Conservation (phyloP, 2,329 filamentous ascomycete species). For the Gyromitra esculenta region DNA sequence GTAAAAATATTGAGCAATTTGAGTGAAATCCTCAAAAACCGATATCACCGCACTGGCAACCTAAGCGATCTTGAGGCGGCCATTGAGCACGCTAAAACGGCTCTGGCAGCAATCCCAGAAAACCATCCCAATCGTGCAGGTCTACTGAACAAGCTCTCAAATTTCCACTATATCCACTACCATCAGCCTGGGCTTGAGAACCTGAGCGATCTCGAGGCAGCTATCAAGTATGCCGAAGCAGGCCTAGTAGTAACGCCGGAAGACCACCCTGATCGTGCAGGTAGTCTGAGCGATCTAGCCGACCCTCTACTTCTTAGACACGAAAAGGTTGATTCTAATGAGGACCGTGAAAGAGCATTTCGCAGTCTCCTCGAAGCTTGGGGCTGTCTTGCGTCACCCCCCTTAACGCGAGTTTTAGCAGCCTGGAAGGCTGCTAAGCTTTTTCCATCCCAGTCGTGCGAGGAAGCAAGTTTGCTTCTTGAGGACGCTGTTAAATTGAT, state of each 20-base stretch:
- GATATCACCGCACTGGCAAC: background rate
- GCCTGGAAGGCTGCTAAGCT: slow-evolving; percentile 24
- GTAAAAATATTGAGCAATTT: slow-evolving; percentile 5
- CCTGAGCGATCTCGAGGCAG: slow-evolving; percentile 37
- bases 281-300: background rate
- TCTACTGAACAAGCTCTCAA: background rate
- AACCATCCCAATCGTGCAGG: background rate
- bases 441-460: background rate
- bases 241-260: slow-evolving; percentile 17
- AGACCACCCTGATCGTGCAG: background rate
- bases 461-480: slow-evolving; percentile 5
- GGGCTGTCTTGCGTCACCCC: slow-evolving; percentile 1
- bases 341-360: background rate
- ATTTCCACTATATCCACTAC: background rate
- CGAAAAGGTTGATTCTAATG: background rate
- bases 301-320: background rate
- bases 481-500: slow-evolving; percentile 20
- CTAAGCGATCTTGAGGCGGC: slow-evolving; percentile 15
- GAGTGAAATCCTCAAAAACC: background rate
- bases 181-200: background rate
- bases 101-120: background rate
- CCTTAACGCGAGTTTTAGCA: slow-evolving; percentile 40
- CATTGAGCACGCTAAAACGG: slow-evolving; percentile 6
- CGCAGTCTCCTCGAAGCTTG: background rate
- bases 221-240: slow-evolving; percentile 32